Evolutionary conservation across 78 protist species (phyloP).

Genomic region (Speleostelium caveatum): DNA sequence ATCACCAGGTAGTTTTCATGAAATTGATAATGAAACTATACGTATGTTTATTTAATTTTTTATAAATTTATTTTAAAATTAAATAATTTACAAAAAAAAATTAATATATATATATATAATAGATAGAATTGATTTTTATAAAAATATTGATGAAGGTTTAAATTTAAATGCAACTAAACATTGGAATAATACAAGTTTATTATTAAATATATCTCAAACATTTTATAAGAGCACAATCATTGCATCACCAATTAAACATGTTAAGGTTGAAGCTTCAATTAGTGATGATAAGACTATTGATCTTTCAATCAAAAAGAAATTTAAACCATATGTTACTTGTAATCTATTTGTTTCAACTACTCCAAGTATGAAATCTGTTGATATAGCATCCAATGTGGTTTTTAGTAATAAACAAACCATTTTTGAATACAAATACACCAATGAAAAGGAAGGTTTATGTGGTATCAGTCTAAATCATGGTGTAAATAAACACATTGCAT

Average conservation of each 20-base stretch:
- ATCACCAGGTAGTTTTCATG: not conserved
- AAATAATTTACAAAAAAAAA: not conserved
- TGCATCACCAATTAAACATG: not conserved
- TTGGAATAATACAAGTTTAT: too few species aligned
- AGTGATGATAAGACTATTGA: not conserved
- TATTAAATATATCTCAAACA: not conserved
- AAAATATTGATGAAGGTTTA: not conserved
- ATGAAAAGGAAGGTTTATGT: constrained; percentile 9
- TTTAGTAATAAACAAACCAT: not conserved
- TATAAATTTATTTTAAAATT: not conserved
- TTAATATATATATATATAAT: not conserved
- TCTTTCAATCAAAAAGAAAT: not conserved
- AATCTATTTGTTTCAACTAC: not conserved
- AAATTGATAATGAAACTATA: not conserved
- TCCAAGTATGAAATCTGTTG: not conserved
- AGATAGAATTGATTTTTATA: constrained; percentile 23
- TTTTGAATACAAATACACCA: constrained; percentile 6
- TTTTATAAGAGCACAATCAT: not conserved
- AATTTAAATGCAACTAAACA: not conserved
- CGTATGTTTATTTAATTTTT: not conserved
- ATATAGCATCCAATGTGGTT: not conserved
- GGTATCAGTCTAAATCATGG: constrained; percentile 8
- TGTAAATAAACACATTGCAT: not conserved
- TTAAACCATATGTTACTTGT: not conserved
- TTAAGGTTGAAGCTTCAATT: not conserved